These are phyloP conservation scores for Boletales sp. DNA, from an alignment of 768 basidiomycete genomes.

Conservation along the genomic window DNA sequence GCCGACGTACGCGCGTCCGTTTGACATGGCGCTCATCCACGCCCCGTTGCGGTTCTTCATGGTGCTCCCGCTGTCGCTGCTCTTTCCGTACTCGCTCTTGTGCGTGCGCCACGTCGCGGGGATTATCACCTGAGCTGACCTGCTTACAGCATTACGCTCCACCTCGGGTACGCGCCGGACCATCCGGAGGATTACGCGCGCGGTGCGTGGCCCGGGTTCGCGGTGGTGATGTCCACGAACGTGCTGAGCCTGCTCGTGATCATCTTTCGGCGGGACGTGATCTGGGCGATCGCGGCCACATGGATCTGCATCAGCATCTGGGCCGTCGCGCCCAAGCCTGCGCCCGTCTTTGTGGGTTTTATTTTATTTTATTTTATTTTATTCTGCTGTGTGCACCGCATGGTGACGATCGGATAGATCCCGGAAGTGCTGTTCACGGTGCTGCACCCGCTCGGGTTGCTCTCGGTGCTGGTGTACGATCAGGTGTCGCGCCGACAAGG, in stretches of 20 bases:
- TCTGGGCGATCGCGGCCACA: constrained; percentile 71
- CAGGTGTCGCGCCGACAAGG: constrained; percentile 24
- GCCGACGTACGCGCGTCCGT: constrained; percentile 53
- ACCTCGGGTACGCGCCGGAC: constrained; percentile 51
- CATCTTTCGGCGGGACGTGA: constrained; percentile 57
- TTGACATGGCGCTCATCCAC: constrained; percentile 83
- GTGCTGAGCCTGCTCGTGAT: constrained; percentile 53
- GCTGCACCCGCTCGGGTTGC: constrained; percentile 58
- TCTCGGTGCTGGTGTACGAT: constrained; percentile 44
- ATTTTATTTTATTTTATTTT: not conserved
- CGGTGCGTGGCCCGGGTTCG: constrained; percentile 73
- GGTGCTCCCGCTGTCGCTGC: constrained; percentile 49
- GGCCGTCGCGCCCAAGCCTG: constrained; percentile 57
- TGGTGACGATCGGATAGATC: constrained; percentile 36
- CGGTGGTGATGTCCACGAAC: constrained; percentile 64
- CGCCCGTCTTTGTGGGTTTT: constrained; percentile 56
- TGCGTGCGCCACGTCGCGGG: no score
- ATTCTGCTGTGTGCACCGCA: no score
- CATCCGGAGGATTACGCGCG: constrained; percentile 51
- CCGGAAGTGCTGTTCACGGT: constrained; percentile 61
- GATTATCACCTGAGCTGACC: no score
- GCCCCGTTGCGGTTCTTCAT: constrained; percentile 73
- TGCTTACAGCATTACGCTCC: constrained; percentile 57
- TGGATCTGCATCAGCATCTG: constrained; percentile 73
- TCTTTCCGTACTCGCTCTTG: constrained; percentile 57